Evolutionary conservation across 805 yeast species (phyloP), one percentile per base, ranked within the genome.

Genomic region (Suhomyces sp.): DNA sequence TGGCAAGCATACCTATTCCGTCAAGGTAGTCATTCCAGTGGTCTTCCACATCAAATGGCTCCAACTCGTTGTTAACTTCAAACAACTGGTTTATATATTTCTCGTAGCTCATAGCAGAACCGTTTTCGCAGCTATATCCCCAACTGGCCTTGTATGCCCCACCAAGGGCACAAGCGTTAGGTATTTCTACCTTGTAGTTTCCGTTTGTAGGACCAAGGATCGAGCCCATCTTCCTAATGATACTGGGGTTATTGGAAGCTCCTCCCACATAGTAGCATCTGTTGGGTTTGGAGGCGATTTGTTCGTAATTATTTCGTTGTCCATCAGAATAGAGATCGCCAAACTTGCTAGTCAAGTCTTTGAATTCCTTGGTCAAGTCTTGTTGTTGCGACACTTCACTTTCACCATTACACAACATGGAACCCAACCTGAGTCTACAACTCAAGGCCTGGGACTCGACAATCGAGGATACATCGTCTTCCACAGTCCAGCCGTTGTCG

Each of bases 151-250:
- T 87, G 70, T 80, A 88, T 42, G 96, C 93, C 4, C 97, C 96
- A 24, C 97, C 97, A 35, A 89, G 68, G 0, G 97, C 97, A 77
- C 97, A 91, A 1, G 97, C 94, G 69, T 91, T 91, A 6, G 93
- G 84, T 46, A 89, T 81, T 61, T 88, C 91, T 38, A 87, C 85
- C 54, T 83, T 81, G 65, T 70, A 88, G 56, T 87, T 84, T 1
- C 92, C 94, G 33, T 73, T 65, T 1, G 75, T 69, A 0, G 88
- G 84, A 5, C 91, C 92, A 35, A 91, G 68, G 6, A 91, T 84
- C 10, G 85, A 74, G 9, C 91, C 84, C 74, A 88, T 86, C 57
- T 82, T 86, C 19, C 71, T 67, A 31, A 90, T 84, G 49, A 91
- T 86, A 26, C 90, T 80, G 19, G 65, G 57, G 66, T 92, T 91